Conservation (phyloP, 768 basidiomycete species). For the Cytidiella melzeri region DNA sequence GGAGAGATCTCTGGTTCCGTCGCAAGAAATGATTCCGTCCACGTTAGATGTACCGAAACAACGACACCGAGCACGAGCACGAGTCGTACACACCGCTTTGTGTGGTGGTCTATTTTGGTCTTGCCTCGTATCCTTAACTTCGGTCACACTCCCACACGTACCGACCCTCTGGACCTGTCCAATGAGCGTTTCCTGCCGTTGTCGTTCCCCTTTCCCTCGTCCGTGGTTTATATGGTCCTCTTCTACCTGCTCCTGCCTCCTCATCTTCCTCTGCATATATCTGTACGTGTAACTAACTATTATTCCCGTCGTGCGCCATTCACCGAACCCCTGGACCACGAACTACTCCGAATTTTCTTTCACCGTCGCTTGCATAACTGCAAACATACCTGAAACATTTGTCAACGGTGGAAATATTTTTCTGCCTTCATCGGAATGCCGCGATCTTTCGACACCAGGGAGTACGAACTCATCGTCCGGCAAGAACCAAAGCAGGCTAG, state of each 20-base stretch:
- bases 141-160: background rate
- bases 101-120: background rate
- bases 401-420: too few relatives aligned
- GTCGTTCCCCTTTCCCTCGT: constrained; percentile 5
- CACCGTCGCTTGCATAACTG: too few relatives aligned
- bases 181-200: background rate
- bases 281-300: background rate
- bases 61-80: background rate
- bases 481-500: constrained; percentile 91
- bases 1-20: background rate
- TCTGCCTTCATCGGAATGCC: too few relatives aligned
- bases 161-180: background rate
- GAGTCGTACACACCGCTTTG: background rate
- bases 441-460: constrained; percentile 39
- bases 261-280: background rate
- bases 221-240: constrained; percentile 9
- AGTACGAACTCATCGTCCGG: constrained; percentile 79
- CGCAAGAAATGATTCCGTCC: background rate
- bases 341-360: too few relatives aligned
- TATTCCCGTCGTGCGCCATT: background rate
- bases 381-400: background rate
- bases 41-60: background rate
- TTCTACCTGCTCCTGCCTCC: background rate
- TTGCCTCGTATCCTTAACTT: background rate
- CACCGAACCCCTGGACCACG: background rate